A percentile compares a stretch with the other conserved stretches of the same genome.
These are phyloP conservation scores for Wallacemonas sp. DNA, from an alignment of 208 protist genomes.

Conservation along the genomic window DNA sequence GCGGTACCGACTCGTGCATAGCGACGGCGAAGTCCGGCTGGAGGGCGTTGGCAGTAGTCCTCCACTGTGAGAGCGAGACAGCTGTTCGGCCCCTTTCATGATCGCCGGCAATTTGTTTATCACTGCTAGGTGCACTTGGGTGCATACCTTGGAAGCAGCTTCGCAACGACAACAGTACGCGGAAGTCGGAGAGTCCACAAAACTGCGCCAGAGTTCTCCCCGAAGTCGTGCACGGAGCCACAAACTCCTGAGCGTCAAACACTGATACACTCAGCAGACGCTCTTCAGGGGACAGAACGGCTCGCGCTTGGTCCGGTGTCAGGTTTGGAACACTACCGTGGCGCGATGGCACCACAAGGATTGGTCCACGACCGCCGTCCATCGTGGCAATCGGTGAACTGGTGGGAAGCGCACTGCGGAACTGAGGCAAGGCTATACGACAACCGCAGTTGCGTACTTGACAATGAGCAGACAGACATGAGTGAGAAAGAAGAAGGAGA, in stretches of 20 bases:
- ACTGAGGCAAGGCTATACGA: no score
- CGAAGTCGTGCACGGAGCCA: constrained; percentile 30
- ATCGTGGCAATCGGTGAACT: no score
- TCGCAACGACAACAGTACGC: constrained; percentile 50
- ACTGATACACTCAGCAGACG: constrained; percentile 56
- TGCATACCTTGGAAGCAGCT: constrained; percentile 70
- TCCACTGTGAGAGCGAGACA: constrained; percentile 51
- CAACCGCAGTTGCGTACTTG: no score
- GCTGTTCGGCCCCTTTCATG: constrained; percentile 62
- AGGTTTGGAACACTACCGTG: constrained; percentile 58
- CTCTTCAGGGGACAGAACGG: constrained; percentile 58
- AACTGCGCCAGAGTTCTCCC: constrained; percentile 45
- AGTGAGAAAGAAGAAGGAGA: neutral
- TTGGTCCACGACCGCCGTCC: neutral
- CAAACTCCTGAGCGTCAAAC: constrained; percentile 70
- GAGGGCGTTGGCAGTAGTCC: constrained; percentile 42
- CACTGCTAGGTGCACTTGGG: constrained; percentile 44
- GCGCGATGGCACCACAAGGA: constrained; percentile 60
- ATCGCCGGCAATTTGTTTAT: constrained; percentile 46
- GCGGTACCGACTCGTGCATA: constrained; percentile 52
- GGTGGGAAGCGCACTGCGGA: no score
- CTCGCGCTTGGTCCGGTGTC: constrained; percentile 58
- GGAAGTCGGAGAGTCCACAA: constrained; percentile 58
- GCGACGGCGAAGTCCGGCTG: constrained; percentile 44
- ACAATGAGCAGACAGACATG: neutral